Conservation (phyloP, 1,284 basidiomycete genomes). For the Ceraceosorus guamensis region DNA sequence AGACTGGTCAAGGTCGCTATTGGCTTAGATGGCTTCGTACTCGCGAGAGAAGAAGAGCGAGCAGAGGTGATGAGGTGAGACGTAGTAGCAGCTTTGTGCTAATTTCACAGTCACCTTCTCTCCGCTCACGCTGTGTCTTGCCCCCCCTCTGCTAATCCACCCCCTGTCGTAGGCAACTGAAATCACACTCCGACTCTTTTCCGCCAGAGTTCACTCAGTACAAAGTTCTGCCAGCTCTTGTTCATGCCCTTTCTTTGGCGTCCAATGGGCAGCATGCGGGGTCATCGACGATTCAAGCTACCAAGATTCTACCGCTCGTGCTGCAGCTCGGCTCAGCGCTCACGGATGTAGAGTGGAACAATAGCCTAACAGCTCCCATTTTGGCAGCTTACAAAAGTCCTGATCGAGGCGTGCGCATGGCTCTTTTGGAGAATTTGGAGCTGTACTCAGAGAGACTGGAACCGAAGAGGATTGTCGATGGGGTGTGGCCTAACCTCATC, state of each 20-base stretch:
- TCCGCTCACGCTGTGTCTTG: not conserved
- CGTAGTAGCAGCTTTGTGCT: not conserved
- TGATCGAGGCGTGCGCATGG: conserved; percentile 88
- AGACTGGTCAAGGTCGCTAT: conserved; percentile 75
- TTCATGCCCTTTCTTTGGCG: conserved; percentile 59
- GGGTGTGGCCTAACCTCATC: conserved; percentile 89
- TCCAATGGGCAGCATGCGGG: conserved; percentile 15
- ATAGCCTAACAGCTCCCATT: conserved; percentile 24
- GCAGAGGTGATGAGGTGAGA: conserved; percentile 53
- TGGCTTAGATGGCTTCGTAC: conserved; percentile 77
- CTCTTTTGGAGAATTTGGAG: conserved; percentile 73
- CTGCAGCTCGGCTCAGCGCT: conserved; percentile 31
- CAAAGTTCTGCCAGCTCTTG: conserved; percentile 76
- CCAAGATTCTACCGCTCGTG: conserved; percentile 33
- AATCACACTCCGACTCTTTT: conserved; percentile 50
- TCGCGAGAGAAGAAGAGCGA: conserved; percentile 77
- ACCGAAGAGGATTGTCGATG: conserved; percentile 72
- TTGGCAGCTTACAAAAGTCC: conserved; percentile 32
- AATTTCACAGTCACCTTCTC: not conserved
- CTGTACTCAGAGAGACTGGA: conserved; percentile 83
- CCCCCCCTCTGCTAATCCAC: not conserved
- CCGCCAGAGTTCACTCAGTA: conserved; percentile 79
- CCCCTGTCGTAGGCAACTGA: conserved; percentile 11
- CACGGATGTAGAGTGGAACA: conserved; percentile 28
- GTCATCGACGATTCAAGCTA: conserved; percentile 1